Evolutionary conservation across 306 rosid species (phyloP).

Genomic region (Cucurbita pepo): DNA sequence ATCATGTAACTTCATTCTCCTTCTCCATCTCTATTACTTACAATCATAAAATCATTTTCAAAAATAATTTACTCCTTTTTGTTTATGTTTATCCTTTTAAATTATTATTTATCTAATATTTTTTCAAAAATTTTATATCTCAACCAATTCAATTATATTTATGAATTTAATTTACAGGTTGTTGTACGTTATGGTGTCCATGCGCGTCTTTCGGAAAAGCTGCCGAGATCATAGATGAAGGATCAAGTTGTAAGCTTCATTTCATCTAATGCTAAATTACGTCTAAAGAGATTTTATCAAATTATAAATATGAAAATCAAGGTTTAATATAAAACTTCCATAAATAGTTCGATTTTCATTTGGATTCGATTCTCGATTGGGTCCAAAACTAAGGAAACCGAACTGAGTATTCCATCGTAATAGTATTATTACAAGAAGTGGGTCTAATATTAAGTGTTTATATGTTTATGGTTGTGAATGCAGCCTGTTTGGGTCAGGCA

Average conservation of each 20-base stretch:
- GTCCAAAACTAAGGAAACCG: no score
- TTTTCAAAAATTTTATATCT: not conserved
- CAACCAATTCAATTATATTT: not conserved
- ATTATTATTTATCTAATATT: no score
- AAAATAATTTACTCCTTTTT: no score
- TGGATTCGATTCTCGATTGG: no score
- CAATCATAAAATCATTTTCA: no score
- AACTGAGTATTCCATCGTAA: no score
- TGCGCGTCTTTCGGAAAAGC: slow-evolving; percentile 57
- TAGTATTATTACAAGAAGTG: no score
- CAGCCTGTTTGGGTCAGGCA: slow-evolving; percentile 55
- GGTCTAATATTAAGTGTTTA: not conserved
- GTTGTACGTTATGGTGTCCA: slow-evolving; percentile 56
- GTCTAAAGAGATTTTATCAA: no score
- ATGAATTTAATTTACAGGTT: slow-evolving; percentile 21
- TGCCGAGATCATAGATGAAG: slow-evolving; percentile 57
- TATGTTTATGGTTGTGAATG: not conserved
- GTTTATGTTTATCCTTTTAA: not conserved
- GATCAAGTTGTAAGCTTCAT: slow-evolving; percentile 38
- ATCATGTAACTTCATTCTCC: not conserved
- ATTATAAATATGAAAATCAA: no score
- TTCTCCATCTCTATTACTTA: not conserved
- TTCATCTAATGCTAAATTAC: not conserved
- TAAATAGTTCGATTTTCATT: no score
- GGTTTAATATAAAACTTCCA: no score